These are phyloP conservation scores for Spatholobus suberectus DNA, from an alignment of 306 rosid species.

Conservation along the genomic window DNA sequence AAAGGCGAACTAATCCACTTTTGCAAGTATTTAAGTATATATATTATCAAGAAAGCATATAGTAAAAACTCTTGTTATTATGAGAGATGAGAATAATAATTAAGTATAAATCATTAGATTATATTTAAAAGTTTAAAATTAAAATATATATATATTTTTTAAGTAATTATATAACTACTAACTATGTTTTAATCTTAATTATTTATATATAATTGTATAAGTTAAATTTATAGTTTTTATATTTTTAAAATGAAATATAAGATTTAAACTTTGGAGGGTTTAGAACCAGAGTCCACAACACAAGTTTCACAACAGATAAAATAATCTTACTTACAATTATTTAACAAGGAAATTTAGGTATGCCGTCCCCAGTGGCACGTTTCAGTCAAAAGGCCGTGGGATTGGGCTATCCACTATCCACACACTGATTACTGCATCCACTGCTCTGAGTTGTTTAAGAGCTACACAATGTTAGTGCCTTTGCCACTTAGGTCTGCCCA, in stretches of 20 bases:
- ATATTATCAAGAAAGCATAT: no score
- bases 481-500: slow-evolving; percentile 1
- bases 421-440: slow-evolving; percentile 18
- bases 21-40: no score
- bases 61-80: no score
- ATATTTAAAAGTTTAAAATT: no score
- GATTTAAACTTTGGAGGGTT: background rate
- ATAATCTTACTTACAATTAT: background rate
- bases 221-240: background rate
- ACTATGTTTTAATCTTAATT: no score
- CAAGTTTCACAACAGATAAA: background rate
- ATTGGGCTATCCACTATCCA: slow-evolving; percentile 28
- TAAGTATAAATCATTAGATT: no score
- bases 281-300: background rate
- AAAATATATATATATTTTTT: no score
- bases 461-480: slow-evolving; percentile 6
- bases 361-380: background rate
- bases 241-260: background rate
- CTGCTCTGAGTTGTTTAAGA: slow-evolving; percentile 18
- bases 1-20: background rate
- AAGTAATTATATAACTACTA: no score
- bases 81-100: no score
- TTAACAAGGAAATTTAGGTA: slow-evolving; percentile 15
- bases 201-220: background rate
- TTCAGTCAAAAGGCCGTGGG: background rate